These are phyloP conservation scores for Herpetospermum pedunculosum DNA, from an alignment of 306 rosid genomes.

Conservation along the genomic window DNA sequence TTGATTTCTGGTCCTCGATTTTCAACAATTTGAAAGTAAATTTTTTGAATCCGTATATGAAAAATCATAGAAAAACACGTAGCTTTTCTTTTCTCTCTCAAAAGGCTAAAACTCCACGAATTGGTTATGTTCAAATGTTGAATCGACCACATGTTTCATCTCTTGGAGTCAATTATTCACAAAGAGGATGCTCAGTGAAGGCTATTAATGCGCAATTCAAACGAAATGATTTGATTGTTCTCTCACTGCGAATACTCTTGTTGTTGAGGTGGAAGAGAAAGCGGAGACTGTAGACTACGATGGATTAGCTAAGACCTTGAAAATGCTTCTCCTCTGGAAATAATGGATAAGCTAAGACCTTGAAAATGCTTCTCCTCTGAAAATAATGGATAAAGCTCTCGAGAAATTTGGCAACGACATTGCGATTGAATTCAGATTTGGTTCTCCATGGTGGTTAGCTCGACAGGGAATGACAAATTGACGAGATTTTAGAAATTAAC, in stretches of 20 bases:
- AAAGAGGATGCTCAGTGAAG: slow-evolving; percentile 27
- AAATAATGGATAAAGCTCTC: slow-evolving; percentile 66
- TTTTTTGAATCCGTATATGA: no score
- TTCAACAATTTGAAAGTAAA: no score
- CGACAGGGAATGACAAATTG: no score
- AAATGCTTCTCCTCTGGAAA: no score
- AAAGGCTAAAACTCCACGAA: no score
- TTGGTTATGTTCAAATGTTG: slow-evolving; percentile 28
- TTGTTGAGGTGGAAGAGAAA: slow-evolving; percentile 41
- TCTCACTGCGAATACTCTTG: slow-evolving; percentile 30
- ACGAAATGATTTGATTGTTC: slow-evolving; percentile 38
- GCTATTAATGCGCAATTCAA: slow-evolving; percentile 35
- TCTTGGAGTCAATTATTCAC: no score
- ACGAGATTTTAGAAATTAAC: no score
- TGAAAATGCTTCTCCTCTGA: slow-evolving; percentile 65
- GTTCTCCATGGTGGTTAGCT: no score
- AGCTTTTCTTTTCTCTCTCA: no score
- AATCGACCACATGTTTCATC: slow-evolving; percentile 17
- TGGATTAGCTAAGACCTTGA: slow-evolving; percentile 35
- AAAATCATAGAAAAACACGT: no score
- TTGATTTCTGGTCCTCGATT: no score
- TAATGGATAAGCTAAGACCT: no score
- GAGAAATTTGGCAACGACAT: slow-evolving; percentile 61
- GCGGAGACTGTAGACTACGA: slow-evolving; percentile 33
- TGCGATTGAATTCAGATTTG: slow-evolving; percentile 91